Evolutionary conservation across 331 rosid genomes (phyloP).

Genomic region (Dryas integrifolia): DNA sequence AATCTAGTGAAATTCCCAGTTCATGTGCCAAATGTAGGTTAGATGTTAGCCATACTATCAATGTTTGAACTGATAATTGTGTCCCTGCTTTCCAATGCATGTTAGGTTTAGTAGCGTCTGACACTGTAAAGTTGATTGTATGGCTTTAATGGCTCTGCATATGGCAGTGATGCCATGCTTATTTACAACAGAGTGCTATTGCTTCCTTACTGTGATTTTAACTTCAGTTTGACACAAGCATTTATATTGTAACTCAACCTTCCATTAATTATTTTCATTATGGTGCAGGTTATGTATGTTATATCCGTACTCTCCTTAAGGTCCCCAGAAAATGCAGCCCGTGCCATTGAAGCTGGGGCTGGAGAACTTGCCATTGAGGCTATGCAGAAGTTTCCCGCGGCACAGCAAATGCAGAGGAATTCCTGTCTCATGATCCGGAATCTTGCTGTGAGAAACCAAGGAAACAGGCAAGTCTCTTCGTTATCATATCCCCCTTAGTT

Average conservation of each 20-base stretch:
- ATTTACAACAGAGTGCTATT: background rate
- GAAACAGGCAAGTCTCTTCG: constrained; percentile 61
- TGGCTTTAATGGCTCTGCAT: background rate
- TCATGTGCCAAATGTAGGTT: background rate
- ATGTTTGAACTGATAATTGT: background rate
- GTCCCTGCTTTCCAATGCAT: background rate
- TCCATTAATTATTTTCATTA: constrained; percentile 16
- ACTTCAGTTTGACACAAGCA: background rate
- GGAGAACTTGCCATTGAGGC: constrained; percentile 90
- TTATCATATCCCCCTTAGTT: background rate
- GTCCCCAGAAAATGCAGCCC: constrained; percentile 87
- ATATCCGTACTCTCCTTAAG: constrained; percentile 80
- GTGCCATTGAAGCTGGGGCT: constrained; percentile 89
- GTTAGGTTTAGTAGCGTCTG: background rate
- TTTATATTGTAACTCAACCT: background rate
- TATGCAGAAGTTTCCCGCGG: constrained; percentile 74
- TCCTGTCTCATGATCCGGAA: constrained; percentile 91
- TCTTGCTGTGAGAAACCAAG: constrained; percentile 74
- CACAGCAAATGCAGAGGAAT: constrained; percentile 79
- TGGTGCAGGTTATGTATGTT: constrained; percentile 61
- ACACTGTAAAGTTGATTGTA: background rate
- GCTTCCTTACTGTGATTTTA: background rate
- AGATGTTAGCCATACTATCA: background rate
- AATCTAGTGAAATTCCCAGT: background rate
- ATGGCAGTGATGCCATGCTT: background rate